Base-by-base conservation (phyloP, 2,329 filamentous ascomycete species). In the Macrophomina pseudophaseolina region DNA sequence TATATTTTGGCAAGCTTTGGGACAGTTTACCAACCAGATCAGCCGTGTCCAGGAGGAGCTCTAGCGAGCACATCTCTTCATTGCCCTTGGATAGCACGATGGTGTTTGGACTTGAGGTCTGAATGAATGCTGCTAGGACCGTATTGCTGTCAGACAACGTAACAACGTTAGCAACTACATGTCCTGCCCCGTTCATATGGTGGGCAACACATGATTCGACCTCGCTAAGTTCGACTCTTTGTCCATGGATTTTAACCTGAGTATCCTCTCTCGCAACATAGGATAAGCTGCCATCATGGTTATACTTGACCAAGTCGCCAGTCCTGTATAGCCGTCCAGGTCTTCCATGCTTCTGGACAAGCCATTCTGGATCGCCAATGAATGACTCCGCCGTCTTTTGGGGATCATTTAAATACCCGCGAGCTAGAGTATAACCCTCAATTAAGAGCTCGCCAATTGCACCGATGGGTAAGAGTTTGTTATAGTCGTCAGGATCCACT, bases 391-490 rank as follows among this genome's bases (percentile, higher is more conserved):
- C 44, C 12, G 59, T 66, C 32, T 65, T 64, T 14, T 54, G 33
- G 3, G 62, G 40, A 33, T 73, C 67, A 28, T 71, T 70, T 4
- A 74, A 44, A 66, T 78, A 78, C 1, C 75, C 75, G 46, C 74
- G 73, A 1, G 78, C 79, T 8, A 82, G 75, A 33, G 79, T 85
- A 0, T 85, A 85, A 0, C 87, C 86, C 70, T 89, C 86, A 35
- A 90, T 84, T 2, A 88, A 81, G 2, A 90, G 77, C 71, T 90
- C 87, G 0, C 76, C 77, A 54, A 76, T 75, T 4, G 73, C 74
- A 1, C 87, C 76, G 12, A 76, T 68, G 0, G 77, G 53, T 11
- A 62, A 16, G 7, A 66, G 68, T 9, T 72, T 71, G 46, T 76
- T 71, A 12, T 72, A 68, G 33, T 76, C 70, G 14, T 72, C 66